Percentiles rank a stretch among this genome's conserved stretches.
Evolutionary conservation across 306 rosid genomes (phyloP).

Genomic region (Gleditsia sinensis): DNA sequence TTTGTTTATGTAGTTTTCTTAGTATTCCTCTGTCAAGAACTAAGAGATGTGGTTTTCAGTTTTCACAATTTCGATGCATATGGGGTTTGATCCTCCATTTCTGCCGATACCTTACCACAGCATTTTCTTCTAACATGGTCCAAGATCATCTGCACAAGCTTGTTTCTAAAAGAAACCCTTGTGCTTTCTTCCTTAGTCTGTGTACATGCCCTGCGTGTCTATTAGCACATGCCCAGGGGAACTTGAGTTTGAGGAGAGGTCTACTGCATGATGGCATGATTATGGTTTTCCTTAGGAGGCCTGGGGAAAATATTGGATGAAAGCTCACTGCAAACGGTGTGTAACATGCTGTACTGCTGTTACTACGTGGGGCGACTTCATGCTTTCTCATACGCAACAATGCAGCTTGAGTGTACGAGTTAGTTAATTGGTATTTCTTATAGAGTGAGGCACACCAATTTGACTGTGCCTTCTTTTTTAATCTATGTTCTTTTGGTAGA

Average conservation of each 20-base stretch:
- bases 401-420: no score
- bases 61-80: neutral
- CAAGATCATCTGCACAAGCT: neutral
- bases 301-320: neutral
- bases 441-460: no score
- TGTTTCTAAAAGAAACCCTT: neutral
- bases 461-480: no score
- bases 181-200: no score
- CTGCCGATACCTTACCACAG: neutral
- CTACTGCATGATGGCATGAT: neutral
- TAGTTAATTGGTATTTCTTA: no score
- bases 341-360: neutral
- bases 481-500: no score
- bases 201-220: neutral
- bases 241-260: neutral
- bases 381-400: no score
- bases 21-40: neutral
- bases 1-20: neutral
- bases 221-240: neutral
- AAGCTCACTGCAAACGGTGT: neutral
- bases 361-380: neutral
- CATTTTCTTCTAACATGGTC: neutral
- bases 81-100: neutral
- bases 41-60: neutral
- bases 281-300: neutral